A percentile compares a stretch with the other conserved stretches of the same genome.
These are phyloP conservation scores for Ustanciosporium gigantosporum DNA, from an alignment of 1,284 basidiomycete species.

Conservation along the genomic window DNA sequence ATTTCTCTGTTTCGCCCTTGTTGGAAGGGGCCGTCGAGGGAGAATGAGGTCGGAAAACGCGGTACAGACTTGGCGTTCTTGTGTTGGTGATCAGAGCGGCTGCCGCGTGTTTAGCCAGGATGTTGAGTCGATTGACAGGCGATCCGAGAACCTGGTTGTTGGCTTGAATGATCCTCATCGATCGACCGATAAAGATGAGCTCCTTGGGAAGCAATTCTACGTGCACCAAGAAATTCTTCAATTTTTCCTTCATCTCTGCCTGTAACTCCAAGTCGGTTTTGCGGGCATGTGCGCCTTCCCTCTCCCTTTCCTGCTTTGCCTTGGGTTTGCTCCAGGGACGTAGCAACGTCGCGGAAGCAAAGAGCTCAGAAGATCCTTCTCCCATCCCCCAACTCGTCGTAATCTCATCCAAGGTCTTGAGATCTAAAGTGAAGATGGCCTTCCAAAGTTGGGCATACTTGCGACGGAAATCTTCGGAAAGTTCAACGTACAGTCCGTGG, in stretches of 20 bases:
- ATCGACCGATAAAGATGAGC: slow-evolving; percentile 50
- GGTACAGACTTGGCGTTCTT: slow-evolving; percentile 28
- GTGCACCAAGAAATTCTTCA: slow-evolving; percentile 49
- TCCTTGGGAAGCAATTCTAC: slow-evolving; percentile 55
- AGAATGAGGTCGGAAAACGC: slow-evolving; percentile 36
- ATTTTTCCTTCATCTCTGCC: slow-evolving; percentile 42
- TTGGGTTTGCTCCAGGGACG: slow-evolving; percentile 50
- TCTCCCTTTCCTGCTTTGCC: slow-evolving; percentile 8
- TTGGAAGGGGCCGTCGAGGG: too few species aligned
- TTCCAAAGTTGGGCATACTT: slow-evolving; percentile 55
- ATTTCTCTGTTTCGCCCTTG: too few species aligned
- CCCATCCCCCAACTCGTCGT: slow-evolving; percentile 51
- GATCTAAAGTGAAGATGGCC: slow-evolving; percentile 49
- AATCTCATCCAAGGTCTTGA: slow-evolving; percentile 44
- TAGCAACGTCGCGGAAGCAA: slow-evolving; percentile 49
- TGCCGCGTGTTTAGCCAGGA: slow-evolving; percentile 52
- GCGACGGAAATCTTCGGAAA: slow-evolving; percentile 44
- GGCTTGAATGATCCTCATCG: slow-evolving; percentile 54
- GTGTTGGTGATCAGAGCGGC: slow-evolving; percentile 36
- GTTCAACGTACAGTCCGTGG: slow-evolving; percentile 51
- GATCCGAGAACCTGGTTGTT: slow-evolving; percentile 53
- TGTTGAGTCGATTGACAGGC: slow-evolving; percentile 57
- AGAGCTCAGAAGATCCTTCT: slow-evolving; percentile 44
- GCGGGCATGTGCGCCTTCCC: slow-evolving; percentile 9
- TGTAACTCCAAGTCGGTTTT: slow-evolving; percentile 42